Conservation (phyloP, 1,284 basidiomycete species). For the Grifola frondosa region DNA sequence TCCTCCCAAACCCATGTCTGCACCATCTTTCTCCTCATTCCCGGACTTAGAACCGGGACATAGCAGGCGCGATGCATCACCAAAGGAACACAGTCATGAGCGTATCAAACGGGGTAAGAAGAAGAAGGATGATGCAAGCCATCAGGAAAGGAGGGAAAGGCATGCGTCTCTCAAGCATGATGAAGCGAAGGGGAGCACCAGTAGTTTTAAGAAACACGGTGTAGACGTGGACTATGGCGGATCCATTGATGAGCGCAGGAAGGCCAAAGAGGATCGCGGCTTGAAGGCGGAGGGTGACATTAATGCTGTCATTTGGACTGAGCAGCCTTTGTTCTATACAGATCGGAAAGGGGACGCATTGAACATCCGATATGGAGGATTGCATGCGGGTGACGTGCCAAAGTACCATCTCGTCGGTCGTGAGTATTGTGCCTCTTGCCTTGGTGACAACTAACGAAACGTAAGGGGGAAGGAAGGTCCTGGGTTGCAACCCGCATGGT, state of each 20-base stretch:
- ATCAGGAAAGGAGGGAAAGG: slow-evolving; percentile 18
- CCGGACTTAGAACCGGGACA: slow-evolving; percentile 50
- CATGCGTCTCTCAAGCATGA: too few relatives aligned
- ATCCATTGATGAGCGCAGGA: slow-evolving; percentile 36
- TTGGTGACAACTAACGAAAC: slow-evolving; percentile 51
- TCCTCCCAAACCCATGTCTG: too few relatives aligned
- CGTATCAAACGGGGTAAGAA: slow-evolving; percentile 12
- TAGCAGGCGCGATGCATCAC: slow-evolving; percentile 23
- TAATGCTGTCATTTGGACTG: slow-evolving; percentile 2
- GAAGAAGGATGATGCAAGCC: slow-evolving; percentile 13
- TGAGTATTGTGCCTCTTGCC: slow-evolving; percentile 34
- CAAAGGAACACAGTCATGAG: slow-evolving; percentile 5
- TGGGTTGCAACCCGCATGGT: slow-evolving; percentile 56
- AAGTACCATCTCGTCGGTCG: slow-evolving; percentile 60
- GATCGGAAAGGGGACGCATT: slow-evolving; percentile 69
- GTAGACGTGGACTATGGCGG: slow-evolving; percentile 8
- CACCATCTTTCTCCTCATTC: slow-evolving; percentile 64
- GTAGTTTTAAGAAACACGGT: slow-evolving; percentile 9
- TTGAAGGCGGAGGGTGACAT: slow-evolving; percentile 1
- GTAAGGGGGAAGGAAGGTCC: slow-evolving; percentile 62
- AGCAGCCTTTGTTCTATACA: slow-evolving; percentile 50
- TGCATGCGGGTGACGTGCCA: slow-evolving; percentile 66
- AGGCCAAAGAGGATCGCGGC: slow-evolving; percentile 36
- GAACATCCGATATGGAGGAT: slow-evolving; percentile 69
- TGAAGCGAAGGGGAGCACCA: slow-evolving; percentile 4